These are phyloP conservation scores for Ustilago esculenta DNA, from an alignment of 1,284 basidiomycete genomes.

Conservation along the genomic window DNA sequence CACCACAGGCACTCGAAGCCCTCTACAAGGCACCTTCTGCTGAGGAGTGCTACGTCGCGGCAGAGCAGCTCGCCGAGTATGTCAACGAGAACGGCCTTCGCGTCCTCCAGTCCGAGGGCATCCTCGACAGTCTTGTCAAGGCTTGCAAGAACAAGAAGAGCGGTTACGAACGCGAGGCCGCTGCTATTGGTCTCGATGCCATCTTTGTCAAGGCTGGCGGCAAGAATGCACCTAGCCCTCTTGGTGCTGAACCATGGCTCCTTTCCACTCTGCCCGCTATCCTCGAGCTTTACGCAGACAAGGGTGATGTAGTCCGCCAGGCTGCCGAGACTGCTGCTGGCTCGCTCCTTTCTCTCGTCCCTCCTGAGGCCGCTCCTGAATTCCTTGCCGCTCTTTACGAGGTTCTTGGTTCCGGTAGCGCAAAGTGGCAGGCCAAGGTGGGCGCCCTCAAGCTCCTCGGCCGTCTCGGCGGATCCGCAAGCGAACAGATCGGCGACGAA, in stretches of 20 bases:
- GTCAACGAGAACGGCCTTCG: slow-evolving; percentile 66
- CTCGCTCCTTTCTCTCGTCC: slow-evolving; percentile 82
- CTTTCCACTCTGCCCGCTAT: slow-evolving; percentile 81
- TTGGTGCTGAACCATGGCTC: slow-evolving; percentile 81
- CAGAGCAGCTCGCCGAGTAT: slow-evolving; percentile 66
- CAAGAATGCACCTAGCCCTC: slow-evolving; percentile 72
- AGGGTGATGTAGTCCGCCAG: slow-evolving; percentile 87
- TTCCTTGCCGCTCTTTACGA: slow-evolving; percentile 79
- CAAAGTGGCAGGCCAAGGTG: slow-evolving; percentile 95
- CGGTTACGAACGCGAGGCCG: slow-evolving; percentile 90
- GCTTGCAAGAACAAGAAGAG: slow-evolving; percentile 85
- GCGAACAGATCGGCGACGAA: slow-evolving; percentile 84
- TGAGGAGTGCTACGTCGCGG: slow-evolving; percentile 61
- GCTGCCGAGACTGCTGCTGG: slow-evolving; percentile 86
- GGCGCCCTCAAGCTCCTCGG: slow-evolving; percentile 80
- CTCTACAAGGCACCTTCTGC: slow-evolving; percentile 58
- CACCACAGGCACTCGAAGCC: slow-evolving; percentile 42
- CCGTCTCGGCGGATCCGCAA: slow-evolving; percentile 76
- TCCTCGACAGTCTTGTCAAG: slow-evolving; percentile 66
- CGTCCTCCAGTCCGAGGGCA: slow-evolving; percentile 63
- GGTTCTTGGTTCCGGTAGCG: slow-evolving; percentile 75
- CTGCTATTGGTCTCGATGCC: slow-evolving; percentile 75
- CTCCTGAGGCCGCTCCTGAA: slow-evolving; percentile 77
- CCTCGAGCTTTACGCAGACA: slow-evolving; percentile 90
- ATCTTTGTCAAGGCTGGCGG: slow-evolving; percentile 66